Evolutionary conservation across 2,329 filamentous ascomycete species (phyloP).

Genomic region (Neopestalotiopsis sp.): DNA sequence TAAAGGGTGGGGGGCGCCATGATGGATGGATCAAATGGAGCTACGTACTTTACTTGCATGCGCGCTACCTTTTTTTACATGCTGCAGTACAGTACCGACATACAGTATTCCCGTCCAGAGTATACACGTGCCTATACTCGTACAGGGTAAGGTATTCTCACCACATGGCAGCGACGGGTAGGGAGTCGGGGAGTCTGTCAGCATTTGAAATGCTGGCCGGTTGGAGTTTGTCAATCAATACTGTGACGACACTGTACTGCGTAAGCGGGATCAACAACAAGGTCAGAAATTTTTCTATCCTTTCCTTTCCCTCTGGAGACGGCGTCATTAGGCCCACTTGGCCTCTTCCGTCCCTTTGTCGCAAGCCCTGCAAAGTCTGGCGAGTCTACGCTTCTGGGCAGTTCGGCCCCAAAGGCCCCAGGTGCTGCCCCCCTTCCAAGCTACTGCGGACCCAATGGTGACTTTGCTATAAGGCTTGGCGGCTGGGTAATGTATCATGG

Average conservation of each 20-base stretch:
- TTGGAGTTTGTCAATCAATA: too few species aligned
- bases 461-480: conserved; percentile 12
- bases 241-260: background rate
- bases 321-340: conserved; percentile 16
- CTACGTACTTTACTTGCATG: background rate
- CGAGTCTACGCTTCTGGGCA: background rate
- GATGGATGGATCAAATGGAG: background rate
- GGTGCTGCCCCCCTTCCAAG: background rate
- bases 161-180: too few species aligned
- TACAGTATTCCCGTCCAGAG: background rate
- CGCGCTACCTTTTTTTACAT: background rate
- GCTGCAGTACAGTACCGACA: too few species aligned
- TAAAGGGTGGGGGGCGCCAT: background rate
- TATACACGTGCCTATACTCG: too few species aligned
- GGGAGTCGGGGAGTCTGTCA: too few species aligned
- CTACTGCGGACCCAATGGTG: conserved; percentile 5
- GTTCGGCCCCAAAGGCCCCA: background rate
- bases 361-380: background rate
- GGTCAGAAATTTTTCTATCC: background rate
- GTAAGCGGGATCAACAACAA: background rate
- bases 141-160: too few species aligned
- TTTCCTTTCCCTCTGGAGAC: background rate
- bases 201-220: too few species aligned
- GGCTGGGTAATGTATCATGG: background rate
- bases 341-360: background rate